Evolutionary conservation across 306 rosid species (phyloP), one percentile per base, ranked within the genome.

Genomic region (Medicago ruthenica): DNA sequence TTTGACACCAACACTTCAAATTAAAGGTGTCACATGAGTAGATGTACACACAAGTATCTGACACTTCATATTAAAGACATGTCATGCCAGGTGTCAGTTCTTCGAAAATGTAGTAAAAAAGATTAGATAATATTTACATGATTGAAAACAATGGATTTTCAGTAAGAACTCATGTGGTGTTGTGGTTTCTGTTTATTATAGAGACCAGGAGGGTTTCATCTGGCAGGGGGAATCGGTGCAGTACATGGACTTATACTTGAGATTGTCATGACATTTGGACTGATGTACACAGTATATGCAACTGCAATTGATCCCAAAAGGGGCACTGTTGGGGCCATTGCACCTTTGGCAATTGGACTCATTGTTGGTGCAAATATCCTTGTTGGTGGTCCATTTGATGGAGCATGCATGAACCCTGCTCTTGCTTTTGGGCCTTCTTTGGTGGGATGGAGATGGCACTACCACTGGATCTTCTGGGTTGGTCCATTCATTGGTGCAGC

Each of bases 361-460:
- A 70, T 95, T 0, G 92, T 90, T 13, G 97, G 99, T 42, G 99
- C 97, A 6, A 89, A 95, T 76, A 88, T 88, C 72, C 88, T 95
- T 50, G 96, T 85, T 7, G 99, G 97, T 8, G 97, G 93, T 27
- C 92, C 97, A 50, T 95, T 90, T 44, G 99, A 95, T 36, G 99
- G 99, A 48, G 99, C 93, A 8, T 89, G 88, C 78, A 90, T 92
- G 99, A 95, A 92, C 85, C 99, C 99, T 1, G 99, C 97, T 4
- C 73, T 93, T 37, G 99, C 97, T 7, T 95, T 95, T 59, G 97
- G 99, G 64, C 99, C 99, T 8, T 86, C 99, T 8, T 62, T 95
- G 48, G 96, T 95, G 41, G 98, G 97, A 34, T 86, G 97, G 93
- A 86, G 98, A 81, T 95, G 99, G 99, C 80, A 62, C 21, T 74